Evolutionary conservation across 768 basidiomycete genomes (phyloP).

Genomic region (Hirschioporus abietinus): DNA sequence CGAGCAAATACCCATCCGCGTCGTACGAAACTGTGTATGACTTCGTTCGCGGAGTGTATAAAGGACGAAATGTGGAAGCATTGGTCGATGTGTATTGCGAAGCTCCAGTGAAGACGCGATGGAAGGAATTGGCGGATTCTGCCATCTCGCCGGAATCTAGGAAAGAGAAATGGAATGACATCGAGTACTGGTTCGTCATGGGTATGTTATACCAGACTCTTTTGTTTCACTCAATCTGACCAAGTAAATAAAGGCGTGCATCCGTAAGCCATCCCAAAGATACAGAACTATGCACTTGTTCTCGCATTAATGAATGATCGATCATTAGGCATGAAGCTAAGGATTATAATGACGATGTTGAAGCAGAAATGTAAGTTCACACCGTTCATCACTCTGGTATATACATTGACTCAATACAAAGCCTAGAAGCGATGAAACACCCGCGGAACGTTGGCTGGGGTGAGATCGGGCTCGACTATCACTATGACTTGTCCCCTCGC

Average conservation of each 20-base stretch:
- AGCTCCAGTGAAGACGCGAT: slow-evolving; percentile 54
- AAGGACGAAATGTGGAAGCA: slow-evolving; percentile 49
- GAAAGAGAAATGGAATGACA: slow-evolving; percentile 51
- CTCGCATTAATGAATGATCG: slow-evolving; percentile 3
- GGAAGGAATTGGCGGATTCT: slow-evolving; percentile 72
- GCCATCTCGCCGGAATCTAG: slow-evolving; percentile 48
- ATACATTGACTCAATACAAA: slow-evolving; percentile 21
- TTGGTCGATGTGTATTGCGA: slow-evolving; percentile 91
- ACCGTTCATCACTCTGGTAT: not conserved
- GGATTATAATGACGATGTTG: slow-evolving; percentile 60
- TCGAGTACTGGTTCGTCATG: slow-evolving; percentile 82
- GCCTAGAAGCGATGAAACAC: slow-evolving; percentile 70
- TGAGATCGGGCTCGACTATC: slow-evolving; percentile 84
- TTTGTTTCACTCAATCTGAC: not conserved
- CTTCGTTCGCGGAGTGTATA: slow-evolving; percentile 61
- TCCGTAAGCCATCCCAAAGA: slow-evolving; percentile 43
- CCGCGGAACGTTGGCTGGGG: slow-evolving; percentile 86
- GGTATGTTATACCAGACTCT: slow-evolving; percentile 36
- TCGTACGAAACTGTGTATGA: slow-evolving; percentile 54
- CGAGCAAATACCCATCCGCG: slow-evolving; percentile 53
- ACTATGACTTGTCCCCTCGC: slow-evolving; percentile 74
- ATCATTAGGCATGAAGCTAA: slow-evolving; percentile 61
- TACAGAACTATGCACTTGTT: not conserved
- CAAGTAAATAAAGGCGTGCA: slow-evolving; percentile 51
- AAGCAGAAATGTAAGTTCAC: slow-evolving; percentile 55